Evolutionary conservation across 2,329 filamentous ascomycete genomes (phyloP), one percentile per base, ranked within the genome.

Genomic region (Sporothrix luriei): DNA sequence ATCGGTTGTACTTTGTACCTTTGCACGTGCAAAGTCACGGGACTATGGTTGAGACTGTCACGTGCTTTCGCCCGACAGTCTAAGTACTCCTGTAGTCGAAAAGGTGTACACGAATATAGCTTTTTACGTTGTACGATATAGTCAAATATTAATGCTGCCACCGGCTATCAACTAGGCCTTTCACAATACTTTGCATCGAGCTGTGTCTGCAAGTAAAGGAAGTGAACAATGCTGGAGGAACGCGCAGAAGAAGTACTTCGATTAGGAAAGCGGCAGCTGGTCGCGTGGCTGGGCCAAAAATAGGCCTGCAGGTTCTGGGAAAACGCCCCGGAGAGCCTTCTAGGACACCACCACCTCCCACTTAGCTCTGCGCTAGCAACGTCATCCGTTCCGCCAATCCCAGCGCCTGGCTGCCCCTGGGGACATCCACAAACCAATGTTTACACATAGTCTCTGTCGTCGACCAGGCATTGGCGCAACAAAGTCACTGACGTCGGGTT

Each of bases 371-470:
- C 55, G 24, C 52, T 55, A 55, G 3, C 26, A 38, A 38, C 3
- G 40, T 7, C 3, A 43, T 4, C 40, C 40, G 9, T 43, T 10
- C 40, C 19, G 10, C n/a, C 24, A 10, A 13, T 33, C 3, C n/a
- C 33, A 62, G 40, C 14, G 59, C 21, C 2, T 4, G 21, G 14
- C 59, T 1, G 38, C 38, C 38, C 40, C 57, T 62, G 59, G 16
- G 1, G 40, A 21, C 21, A 21, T n/a, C 5, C 11, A n/a, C 13
- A 19, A 3, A 64, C 2, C 24, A 49, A 33, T 64, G 61, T 64
- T 49, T 65, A 65, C 62, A 65, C 62, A 51, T 65, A 16, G 46
- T 16, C 19, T 21, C 46, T 16, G 49, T 65, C 61, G 10, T 33
- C 46, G 33, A 33, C 16, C n/a, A 24, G 43, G 61, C 43, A 65